Percentiles rank a stretch among this genome's conserved stretches.
phyloP scores from a whole-genome alignment of 768 basidiomycete genomes.

The Agrocybe praecox region DNA sequence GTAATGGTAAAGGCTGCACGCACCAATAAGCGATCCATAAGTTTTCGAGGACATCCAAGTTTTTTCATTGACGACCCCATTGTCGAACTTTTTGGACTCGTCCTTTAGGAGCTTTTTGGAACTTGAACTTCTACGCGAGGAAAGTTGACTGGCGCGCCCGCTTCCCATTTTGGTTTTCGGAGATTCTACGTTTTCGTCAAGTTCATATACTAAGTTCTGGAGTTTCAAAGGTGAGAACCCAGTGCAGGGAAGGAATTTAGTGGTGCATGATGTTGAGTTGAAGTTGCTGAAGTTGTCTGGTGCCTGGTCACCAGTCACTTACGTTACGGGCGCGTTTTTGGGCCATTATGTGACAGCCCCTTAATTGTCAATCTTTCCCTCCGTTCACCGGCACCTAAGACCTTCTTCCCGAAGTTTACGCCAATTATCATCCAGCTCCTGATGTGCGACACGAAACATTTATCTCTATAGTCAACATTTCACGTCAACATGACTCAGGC shows the following conservation, averaged over 20 bases:
- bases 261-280: no score
- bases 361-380: no score
- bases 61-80: neutral
- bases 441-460: neutral
- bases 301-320: no score
- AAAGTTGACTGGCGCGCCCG: neutral
- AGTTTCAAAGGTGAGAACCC: no score
- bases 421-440: no score
- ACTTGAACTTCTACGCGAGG: neutral
- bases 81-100: neutral
- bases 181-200: neutral
- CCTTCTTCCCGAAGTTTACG: no score
- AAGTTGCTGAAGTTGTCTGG: no score
- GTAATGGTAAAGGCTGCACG: neutral
- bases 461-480: neutral
- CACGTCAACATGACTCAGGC: neutral
- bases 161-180: neutral
- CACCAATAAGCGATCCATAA: slow-evolving; percentile 23
- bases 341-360: no score
- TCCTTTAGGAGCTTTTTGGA: neutral
- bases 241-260: no score
- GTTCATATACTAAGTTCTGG: no score
- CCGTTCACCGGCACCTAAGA: no score
- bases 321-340: no score
- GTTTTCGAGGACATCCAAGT: slow-evolving; percentile 7